Evolutionary conservation across 2,329 filamentous ascomycete species (phyloP).

Genomic region (Colletotrichum euphorbiae): DNA sequence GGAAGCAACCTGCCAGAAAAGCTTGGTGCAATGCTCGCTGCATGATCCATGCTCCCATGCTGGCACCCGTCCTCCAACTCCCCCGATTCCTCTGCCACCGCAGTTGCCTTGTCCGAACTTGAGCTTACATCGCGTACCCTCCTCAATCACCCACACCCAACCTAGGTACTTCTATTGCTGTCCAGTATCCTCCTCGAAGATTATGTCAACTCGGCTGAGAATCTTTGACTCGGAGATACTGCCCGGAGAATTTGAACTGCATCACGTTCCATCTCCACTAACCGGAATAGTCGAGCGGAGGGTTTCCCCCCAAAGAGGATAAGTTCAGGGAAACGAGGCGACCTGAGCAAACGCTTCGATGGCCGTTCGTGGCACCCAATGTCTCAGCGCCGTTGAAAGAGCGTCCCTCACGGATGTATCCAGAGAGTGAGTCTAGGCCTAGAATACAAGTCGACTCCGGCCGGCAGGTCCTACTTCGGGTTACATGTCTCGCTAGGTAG

Average conservation of each 20-base stretch:
- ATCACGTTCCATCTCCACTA: no score
- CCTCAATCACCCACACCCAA: no score
- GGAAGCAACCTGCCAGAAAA: constrained; percentile 4
- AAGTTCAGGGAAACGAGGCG: neutral
- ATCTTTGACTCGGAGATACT: no score
- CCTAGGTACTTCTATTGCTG: no score
- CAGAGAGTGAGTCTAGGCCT: neutral
- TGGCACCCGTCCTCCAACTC: neutral
- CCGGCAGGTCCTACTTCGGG: neutral
- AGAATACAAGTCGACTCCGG: neutral
- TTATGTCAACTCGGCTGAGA: no score
- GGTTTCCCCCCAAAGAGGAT: no score
- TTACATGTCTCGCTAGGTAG: neutral
- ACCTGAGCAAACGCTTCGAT: neutral
- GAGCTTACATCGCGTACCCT: neutral
- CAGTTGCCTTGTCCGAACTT: constrained; percentile 4
- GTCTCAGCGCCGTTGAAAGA: constrained; percentile 2
- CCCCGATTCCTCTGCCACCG: neutral
- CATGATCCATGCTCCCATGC: constrained; percentile 18
- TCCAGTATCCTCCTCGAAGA: no score
- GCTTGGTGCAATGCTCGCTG: constrained; percentile 22
- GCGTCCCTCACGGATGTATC: neutral
- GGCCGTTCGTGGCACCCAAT: constrained; percentile 5
- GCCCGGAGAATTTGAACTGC: no score
- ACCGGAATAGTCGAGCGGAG: no score